These are phyloP conservation scores for Chimonanthus salicifolius DNA, from an alignment of 164 flowering plant species.

Conservation along the genomic window DNA sequence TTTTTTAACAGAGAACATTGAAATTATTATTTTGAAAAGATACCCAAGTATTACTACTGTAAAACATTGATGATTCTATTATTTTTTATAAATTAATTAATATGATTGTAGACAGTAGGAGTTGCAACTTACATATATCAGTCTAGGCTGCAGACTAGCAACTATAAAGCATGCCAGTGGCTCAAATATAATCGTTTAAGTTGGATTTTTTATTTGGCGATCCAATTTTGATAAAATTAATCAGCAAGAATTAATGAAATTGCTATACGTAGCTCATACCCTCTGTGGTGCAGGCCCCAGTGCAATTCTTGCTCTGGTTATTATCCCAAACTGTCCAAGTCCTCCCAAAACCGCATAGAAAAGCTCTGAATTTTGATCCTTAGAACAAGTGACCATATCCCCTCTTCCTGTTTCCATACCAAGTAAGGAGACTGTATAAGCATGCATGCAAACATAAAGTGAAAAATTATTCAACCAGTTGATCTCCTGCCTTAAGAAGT, in stretches of 20 bases:
- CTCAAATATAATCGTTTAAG: background rate
- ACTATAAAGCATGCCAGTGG: background rate
- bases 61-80: too few relatives aligned
- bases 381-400: conserved; percentile 63
- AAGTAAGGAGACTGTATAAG: conserved; percentile 1
- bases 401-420: conserved; percentile 52
- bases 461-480: too few relatives aligned
- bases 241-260: background rate
- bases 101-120: too few relatives aligned
- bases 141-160: background rate
- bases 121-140: too few relatives aligned
- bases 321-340: conserved; percentile 91
- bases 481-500: too few relatives aligned
- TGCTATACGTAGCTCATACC: conserved; percentile 32
- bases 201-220: too few relatives aligned
- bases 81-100: too few relatives aligned
- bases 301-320: conserved; percentile 74
- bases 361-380: conserved; percentile 47
- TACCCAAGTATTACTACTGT: too few relatives aligned
- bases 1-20: too few relatives aligned
- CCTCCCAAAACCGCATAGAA: conserved; percentile 82
- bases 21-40: too few relatives aligned
- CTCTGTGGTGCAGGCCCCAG: conserved; percentile 64
- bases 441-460: conserved; percentile 1
- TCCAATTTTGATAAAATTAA: too few relatives aligned